Evolutionary conservation across 208 protist species (phyloP).

Genomic region (Acanthamoeba triangularis): DNA sequence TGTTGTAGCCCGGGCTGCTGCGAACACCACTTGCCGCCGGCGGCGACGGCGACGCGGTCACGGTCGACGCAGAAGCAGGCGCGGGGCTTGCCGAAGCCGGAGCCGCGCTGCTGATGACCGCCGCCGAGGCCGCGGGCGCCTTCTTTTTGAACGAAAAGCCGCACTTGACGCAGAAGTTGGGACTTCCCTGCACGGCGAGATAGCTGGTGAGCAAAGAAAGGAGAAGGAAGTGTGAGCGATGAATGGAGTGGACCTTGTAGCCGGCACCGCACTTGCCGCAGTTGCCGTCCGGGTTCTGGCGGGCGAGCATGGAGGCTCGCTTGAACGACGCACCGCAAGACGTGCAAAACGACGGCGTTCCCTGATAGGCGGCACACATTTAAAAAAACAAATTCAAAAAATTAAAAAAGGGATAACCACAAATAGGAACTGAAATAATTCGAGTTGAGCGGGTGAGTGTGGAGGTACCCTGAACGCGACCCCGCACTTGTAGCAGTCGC

Average conservation of each 20-base stretch:
- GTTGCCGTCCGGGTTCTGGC: constrained; percentile 47
- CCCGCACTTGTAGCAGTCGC: constrained; percentile 26
- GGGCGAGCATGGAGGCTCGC: constrained; percentile 43
- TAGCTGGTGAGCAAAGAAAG: neutral
- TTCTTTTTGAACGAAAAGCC: constrained; percentile 65
- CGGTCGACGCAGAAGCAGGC: neutral
- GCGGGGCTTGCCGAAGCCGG: neutral
- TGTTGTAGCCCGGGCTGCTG: no score
- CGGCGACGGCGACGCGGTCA: neutral
- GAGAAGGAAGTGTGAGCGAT: neutral
- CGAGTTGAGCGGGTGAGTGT: neutral
- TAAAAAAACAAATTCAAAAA: neutral
- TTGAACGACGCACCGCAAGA: constrained; percentile 62
- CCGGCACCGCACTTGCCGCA: constrained; percentile 36
- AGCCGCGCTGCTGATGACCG: neutral
- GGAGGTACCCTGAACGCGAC: neutral
- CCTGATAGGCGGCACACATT: neutral
- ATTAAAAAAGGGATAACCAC: neutral
- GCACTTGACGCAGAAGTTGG: constrained; percentile 69
- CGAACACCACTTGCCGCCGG: neutral
- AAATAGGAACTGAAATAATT: neutral
- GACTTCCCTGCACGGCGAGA: constrained; percentile 1
- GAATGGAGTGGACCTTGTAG: constrained; percentile 8
- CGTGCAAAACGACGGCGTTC: constrained; percentile 54
- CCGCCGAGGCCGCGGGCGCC: neutral